Base-by-base conservation (phyloP, 768 basidiomycete genomes). In the Termitomyces sp. region DNA sequence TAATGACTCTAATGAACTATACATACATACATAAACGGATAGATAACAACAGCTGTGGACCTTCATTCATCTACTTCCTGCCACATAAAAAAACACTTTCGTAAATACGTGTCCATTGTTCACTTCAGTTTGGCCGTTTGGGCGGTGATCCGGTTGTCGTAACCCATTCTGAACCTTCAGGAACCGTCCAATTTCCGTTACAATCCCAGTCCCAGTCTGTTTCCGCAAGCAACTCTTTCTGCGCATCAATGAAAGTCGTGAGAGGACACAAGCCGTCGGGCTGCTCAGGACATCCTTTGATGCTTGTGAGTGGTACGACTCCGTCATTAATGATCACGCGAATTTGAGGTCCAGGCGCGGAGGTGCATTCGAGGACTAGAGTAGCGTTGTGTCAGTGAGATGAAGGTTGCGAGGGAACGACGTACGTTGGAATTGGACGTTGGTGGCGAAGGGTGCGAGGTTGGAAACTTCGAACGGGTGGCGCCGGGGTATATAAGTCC, bases 241-340 rank as follows among this genome's bases (percentile, higher is more conserved):
- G 84, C 4, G 85, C 85, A 3, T 70, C 76, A 7, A 94, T 81
- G 69, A 95, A 95, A 2, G 81, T 79, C n/a, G 81, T 78, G 4
- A 95, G 74, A 1, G 86, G 79, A 63, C 94, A 96, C 74, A 92
- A 77, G 12, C 94, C 94, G 55, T 91, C 83, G 56, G 80, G 78
- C 69, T 91, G 82, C 57, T 79, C 69, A 0, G 83, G 84, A 65
- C 93, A 96, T 5, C 89, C 91, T 14, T 77, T 77, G 62, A 95
- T 81, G 13, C 88, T 85, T 0, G 86, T 89, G 20, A 95, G 79
- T 5, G 94, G 93, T 0, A 85, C 85, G 1, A 91, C 87, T 0
- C 86, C 94, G 66, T 97, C 94, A 73, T 97, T 95, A 69, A 95
- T 81, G 61, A 95, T 85, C 64, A 94, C 77, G 3, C 93, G 85